These are phyloP conservation scores for Globisporangium barbulae DNA, from an alignment of 352 stramenopile genomes.

Conservation along the genomic window DNA sequence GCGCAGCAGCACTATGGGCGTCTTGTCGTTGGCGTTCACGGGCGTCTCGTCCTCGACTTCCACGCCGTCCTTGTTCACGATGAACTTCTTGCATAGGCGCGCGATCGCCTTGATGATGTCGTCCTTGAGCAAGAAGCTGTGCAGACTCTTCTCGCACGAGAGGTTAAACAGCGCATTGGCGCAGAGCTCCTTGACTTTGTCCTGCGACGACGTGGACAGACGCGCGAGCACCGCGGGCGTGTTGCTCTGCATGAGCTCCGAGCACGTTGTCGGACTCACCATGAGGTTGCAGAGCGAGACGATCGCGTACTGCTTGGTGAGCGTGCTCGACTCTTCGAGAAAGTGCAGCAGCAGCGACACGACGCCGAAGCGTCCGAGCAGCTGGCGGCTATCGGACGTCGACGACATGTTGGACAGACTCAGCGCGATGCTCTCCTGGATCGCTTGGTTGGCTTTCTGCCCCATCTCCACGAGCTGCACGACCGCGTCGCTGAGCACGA, in stretches of 20 bases:
- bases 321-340: conserved; percentile 42
- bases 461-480: conserved; percentile 66
- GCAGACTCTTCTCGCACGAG: conserved; percentile 69
- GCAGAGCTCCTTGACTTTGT: conserved; percentile 67
- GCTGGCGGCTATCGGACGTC: conserved; percentile 49
- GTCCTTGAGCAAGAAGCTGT: conserved; percentile 64
- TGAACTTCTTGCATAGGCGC: conserved; percentile 52
- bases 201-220: conserved; percentile 35
- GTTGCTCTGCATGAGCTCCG: conserved; percentile 69
- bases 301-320: conserved; percentile 69
- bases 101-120: conserved; percentile 71
- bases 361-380: conserved; percentile 60
- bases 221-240: conserved; percentile 50
- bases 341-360: conserved; percentile 71
- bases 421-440: conserved; percentile 75
- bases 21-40: conserved; percentile 33
- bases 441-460: conserved; percentile 37
- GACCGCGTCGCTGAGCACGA: conserved; percentile 61
- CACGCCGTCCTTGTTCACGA: conserved; percentile 36
- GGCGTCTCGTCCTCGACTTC: conserved; percentile 59
- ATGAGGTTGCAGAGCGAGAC: conserved; percentile 71
- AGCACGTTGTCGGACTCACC: conserved; percentile 44
- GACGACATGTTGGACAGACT: conserved; percentile 73
- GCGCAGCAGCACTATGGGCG: conserved; percentile 38
- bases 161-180: conserved; percentile 78